Evolutionary conservation across 352 stramenopile genomes (phyloP).

Genomic region (Globisporangium cederbergense): DNA sequence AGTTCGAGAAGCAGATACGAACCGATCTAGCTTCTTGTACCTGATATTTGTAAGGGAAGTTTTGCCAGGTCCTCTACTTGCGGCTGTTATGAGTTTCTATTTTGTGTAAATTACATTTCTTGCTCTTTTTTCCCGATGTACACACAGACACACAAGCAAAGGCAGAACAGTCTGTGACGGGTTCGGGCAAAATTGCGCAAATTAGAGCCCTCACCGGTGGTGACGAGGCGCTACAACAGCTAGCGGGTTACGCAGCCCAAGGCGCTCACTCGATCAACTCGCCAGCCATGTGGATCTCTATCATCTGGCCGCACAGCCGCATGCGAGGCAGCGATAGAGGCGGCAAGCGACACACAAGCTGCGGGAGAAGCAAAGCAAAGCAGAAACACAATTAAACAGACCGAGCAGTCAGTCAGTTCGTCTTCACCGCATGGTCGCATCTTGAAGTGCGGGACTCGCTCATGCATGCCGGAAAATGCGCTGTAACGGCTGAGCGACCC

Average conservation of each 20-base stretch:
- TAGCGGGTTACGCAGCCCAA: not conserved
- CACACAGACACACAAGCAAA: not conserved
- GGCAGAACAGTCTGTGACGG: constrained; percentile 3
- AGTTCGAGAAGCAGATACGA: too few species aligned
- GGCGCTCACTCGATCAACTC: not conserved
- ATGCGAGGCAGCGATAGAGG: not conserved
- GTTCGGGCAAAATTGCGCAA: constrained; percentile 3
- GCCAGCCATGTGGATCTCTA: too few species aligned
- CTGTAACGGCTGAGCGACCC: not conserved
- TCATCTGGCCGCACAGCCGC: too few species aligned
- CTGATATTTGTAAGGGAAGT: not conserved
- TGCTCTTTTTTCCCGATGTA: constrained; percentile 7
- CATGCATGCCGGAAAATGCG: not conserved
- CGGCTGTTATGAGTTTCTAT: not conserved
- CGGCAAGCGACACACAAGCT: too few species aligned
- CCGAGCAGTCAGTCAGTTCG: not conserved
- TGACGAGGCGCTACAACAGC: constrained; percentile 8
- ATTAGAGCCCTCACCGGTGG: constrained; percentile 1
- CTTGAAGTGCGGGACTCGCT: not conserved
- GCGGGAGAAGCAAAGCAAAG: not conserved
- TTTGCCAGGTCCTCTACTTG: too few species aligned
- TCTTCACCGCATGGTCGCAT: not conserved
- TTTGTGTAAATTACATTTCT: not conserved
- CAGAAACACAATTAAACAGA: not conserved
- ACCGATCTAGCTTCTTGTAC: too few species aligned